These are phyloP conservation scores for Craterostigma plantagineum DNA, from an alignment of 257 asterid genomes.

Conservation along the genomic window DNA sequence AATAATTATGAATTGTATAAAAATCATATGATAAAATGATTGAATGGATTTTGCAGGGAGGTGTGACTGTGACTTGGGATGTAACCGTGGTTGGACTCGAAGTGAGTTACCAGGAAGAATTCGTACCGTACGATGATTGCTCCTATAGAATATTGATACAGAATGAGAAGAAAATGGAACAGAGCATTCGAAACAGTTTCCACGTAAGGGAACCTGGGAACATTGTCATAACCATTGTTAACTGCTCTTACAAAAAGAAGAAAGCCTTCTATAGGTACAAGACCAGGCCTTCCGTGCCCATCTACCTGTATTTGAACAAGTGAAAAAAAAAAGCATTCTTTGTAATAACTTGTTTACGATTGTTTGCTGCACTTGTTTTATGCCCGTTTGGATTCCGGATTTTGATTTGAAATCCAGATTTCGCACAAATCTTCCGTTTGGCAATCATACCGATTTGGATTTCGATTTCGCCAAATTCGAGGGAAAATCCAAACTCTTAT, in stretches of 20 bases:
- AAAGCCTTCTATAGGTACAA: slow-evolving; percentile 60
- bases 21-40: too few relatives aligned
- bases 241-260: slow-evolving; percentile 37
- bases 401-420: too few relatives aligned
- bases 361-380: too few relatives aligned
- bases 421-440: too few relatives aligned
- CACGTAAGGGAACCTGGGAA: slow-evolving; percentile 73
- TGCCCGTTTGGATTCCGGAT: too few relatives aligned
- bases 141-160: slow-evolving; percentile 63
- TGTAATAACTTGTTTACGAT: too few relatives aligned
- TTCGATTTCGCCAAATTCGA: too few relatives aligned
- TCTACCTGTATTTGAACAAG: too few relatives aligned
- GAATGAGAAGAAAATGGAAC: slow-evolving; percentile 47
- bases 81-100: slow-evolving; percentile 49
- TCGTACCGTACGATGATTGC: slow-evolving; percentile 69
- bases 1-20: too few relatives aligned
- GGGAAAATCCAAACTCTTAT: too few relatives aligned
- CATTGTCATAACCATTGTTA: slow-evolving; percentile 40
- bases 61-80: slow-evolving; percentile 59
- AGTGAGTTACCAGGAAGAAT: slow-evolving; percentile 58
- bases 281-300: slow-evolving; percentile 38
- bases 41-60: slow-evolving; percentile 32
- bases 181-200: slow-evolving; percentile 32
- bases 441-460: too few relatives aligned
- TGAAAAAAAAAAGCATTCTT: too few relatives aligned